Percentiles rank a stretch among this genome's conserved stretches.
phyloP scores from a whole-genome alignment of 352 stramenopile genomes.

The Globisporangium canariense region DNA sequence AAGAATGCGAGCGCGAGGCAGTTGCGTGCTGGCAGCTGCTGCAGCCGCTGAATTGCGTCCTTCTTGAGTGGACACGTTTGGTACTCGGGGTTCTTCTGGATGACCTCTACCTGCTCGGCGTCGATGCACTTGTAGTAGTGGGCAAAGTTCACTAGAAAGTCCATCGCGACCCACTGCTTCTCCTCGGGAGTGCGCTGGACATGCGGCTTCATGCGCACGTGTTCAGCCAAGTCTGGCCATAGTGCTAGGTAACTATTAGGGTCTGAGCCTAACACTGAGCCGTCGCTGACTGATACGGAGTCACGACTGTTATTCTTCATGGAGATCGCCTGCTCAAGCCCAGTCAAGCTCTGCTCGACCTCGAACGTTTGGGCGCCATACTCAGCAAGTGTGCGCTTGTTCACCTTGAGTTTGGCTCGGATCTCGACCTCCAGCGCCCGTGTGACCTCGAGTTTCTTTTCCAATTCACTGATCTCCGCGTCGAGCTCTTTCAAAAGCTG shows the following conservation, averaged over 20 bases:
- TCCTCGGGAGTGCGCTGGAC: slow-evolving; percentile 43
- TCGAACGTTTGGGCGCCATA: slow-evolving; percentile 31
- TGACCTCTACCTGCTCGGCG: slow-evolving; percentile 52
- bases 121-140: slow-evolving; percentile 67
- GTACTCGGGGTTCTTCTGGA: slow-evolving; percentile 53
- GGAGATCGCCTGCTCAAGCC: slow-evolving; percentile 26
- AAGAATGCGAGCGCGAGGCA: slow-evolving; percentile 74
- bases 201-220: slow-evolving; percentile 50
- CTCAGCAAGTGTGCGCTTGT: slow-evolving; percentile 33
- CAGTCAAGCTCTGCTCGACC: slow-evolving; percentile 32
- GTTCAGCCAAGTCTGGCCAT: slow-evolving; percentile 26
- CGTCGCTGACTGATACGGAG: neutral
- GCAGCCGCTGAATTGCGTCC: slow-evolving; percentile 45
- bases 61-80: slow-evolving; percentile 38
- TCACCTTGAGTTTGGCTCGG: slow-evolving; percentile 15
- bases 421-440: slow-evolving; percentile 9
- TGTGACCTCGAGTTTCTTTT: slow-evolving; percentile 14
- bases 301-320: slow-evolving; percentile 5
- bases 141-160: slow-evolving; percentile 58
- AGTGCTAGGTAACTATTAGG: neutral
- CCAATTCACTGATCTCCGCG: slow-evolving; percentile 34
- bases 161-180: slow-evolving; percentile 63
- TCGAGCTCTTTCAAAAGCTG: slow-evolving; percentile 43
- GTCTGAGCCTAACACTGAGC: neutral
- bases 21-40: slow-evolving; percentile 54